Conservation (phyloP, 1,139 yeast genomes). For the Suhomyces anneliseae region DNA sequence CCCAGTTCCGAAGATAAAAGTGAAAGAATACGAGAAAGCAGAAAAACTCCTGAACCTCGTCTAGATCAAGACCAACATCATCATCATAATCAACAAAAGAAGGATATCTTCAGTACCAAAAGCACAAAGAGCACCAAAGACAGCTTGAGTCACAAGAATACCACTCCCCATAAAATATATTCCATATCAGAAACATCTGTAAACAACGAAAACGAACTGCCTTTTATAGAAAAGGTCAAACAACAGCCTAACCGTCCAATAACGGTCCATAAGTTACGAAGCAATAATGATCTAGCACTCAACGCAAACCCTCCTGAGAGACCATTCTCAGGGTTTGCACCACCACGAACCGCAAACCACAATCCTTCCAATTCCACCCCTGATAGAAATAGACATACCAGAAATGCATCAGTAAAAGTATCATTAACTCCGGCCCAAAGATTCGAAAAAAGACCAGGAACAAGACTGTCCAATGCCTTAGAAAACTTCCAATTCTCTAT, state of each 20-base stretch:
- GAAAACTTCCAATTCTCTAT: constrained; percentile 60
- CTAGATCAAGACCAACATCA: no score
- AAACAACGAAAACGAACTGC: constrained; percentile 19
- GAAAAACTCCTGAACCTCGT: no score
- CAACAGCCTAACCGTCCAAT: constrained; percentile 2
- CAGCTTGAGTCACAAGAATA: background rate
- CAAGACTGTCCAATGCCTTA: constrained; percentile 43
- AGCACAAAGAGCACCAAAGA: no score
- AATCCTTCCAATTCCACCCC: constrained; percentile 7
- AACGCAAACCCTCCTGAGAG: background rate
- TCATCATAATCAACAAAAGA: no score
- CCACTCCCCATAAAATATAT: constrained; percentile 8
- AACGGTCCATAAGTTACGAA: constrained; percentile 16
- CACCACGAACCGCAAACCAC: background rate
- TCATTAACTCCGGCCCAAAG: constrained; percentile 58
- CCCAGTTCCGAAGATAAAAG: background rate
- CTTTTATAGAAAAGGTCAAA: constrained; percentile 17
- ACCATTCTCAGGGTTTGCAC: background rate
- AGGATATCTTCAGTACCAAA: no score
- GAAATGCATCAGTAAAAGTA: constrained; percentile 40
- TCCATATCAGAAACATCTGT: constrained; percentile 12
- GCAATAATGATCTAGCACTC: constrained; percentile 5
- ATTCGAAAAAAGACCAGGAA: constrained; percentile 42
- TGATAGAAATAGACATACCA: constrained; percentile 17
- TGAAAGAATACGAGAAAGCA: no score